phyloP scores from a whole-genome alignment of 306 rosid species.

The Trichosanthes truncata region DNA sequence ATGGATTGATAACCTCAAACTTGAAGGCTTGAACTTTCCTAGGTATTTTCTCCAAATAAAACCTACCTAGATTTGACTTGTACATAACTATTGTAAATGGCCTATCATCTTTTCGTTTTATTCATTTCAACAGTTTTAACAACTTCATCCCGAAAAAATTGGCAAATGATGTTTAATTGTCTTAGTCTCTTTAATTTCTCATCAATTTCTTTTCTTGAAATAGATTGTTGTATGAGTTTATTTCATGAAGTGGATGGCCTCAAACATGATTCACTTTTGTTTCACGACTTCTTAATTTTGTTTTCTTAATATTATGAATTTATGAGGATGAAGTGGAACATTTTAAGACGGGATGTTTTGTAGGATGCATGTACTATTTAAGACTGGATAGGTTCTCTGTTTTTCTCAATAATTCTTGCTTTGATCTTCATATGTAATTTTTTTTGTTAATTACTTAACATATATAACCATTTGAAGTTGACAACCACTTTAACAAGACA shows the following conservation, averaged over 20 bases:
- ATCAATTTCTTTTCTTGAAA: neutral
- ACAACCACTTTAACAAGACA: neutral
- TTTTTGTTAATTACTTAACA: neutral
- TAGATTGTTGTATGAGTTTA: neutral
- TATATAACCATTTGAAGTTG: neutral
- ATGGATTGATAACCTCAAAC: constrained; percentile 6
- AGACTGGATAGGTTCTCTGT: neutral
- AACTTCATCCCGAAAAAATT: neutral
- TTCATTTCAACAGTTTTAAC: neutral
- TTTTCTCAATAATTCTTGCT: no score
- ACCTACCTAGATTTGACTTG: neutral
- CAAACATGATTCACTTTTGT: neutral
- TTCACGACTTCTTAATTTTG: neutral
- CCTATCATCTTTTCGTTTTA: neutral
- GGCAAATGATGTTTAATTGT: neutral
- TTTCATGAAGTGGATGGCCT: neutral
- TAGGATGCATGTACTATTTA: neutral
- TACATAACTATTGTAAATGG: neutral
- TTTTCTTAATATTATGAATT: neutral
- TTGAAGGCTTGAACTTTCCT: neutral
- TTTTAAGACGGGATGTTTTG: neutral
- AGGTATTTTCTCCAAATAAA: neutral
- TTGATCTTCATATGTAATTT: neutral
- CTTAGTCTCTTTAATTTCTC: neutral
- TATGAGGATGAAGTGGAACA: neutral